Evolutionary conservation across 2,329 filamentous ascomycete species (phyloP), one percentile per base, ranked within the genome.

Genomic region (Fusarium devonianum): DNA sequence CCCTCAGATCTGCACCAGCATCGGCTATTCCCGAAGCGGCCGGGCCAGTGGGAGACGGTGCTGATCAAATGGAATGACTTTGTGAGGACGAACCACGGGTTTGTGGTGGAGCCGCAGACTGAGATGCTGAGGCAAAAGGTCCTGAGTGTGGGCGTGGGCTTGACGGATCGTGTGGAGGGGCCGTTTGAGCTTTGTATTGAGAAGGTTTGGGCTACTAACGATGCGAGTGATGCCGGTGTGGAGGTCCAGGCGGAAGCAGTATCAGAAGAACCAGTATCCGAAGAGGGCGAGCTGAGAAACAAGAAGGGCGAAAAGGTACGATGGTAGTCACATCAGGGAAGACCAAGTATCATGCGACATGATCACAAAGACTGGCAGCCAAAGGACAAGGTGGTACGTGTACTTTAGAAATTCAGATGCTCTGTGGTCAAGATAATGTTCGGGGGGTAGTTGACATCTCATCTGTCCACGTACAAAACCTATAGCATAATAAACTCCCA

Each of bases 1-100:
- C 89, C 91, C 9, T 93, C 92, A n/a, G 94, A 99, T 70, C 79
- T 99, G 56, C 94, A 97, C 71, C 94, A 99, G 71, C 94, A 99
- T 72, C 81, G 94, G 38, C 74, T 99, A 4, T 96, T 91, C 62
- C 81, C 88, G 7, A 87, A 86, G 66, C 83, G 84, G 7, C 86
- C 89, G 0, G 92, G 92, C 1, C 82, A 92, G 65, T 99, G 94
- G 94, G 93, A 99, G 78, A 97, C 94, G 2, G 83, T 97, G n/a
- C 73, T 95, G 35, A 88, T 99, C 57, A 89, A 88, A 55, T 94
- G 92, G 82, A 88, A 87, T 63, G 91, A 96, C 59, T 97, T 99
- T 73, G 93, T 99, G 50, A 82, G 94, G 56, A 99, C 94, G 11
- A 97, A 97, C 68, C 85, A 95, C 67, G 94, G 94, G 6, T 85